Evolutionary conservation across 768 basidiomycete genomes (phyloP).

Genomic region (Dioszegia hungarica): DNA sequence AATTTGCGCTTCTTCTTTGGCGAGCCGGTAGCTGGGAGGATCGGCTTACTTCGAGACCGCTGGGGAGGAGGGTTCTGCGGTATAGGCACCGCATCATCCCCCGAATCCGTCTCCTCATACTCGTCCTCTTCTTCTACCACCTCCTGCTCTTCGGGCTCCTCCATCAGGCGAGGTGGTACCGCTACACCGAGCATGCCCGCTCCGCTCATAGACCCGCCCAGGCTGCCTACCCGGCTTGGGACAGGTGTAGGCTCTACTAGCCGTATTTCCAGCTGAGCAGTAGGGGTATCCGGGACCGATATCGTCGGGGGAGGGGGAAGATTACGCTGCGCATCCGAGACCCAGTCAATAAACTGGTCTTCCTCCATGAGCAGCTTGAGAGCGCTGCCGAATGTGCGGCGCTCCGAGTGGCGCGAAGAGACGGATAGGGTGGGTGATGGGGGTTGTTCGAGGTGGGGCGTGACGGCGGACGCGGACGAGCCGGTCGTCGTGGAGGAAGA

Average conservation of each 20-base stretch:
- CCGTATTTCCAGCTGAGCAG: conserved; percentile 37
- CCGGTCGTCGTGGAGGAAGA: conserved; percentile 16
- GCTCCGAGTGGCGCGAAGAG: conserved; percentile 11
- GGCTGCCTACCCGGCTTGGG: conserved; percentile 42
- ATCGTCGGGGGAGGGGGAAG: conserved; percentile 18
- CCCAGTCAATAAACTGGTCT: conserved; percentile 43
- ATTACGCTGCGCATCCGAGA: conserved; percentile 33
- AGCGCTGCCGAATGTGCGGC: conserved; percentile 30
- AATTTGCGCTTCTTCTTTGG: conserved; percentile 41
- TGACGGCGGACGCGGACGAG: conserved; percentile 19
- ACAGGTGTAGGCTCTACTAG: conserved; percentile 48
- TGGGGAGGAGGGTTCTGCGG: neutral
- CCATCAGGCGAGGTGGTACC: conserved; percentile 15
- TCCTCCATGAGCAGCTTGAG: conserved; percentile 36
- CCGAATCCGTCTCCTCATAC: conserved; percentile 2
- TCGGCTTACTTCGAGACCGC: neutral
- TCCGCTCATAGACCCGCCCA: conserved; percentile 36
- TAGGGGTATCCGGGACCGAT: conserved; percentile 38
- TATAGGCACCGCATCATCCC: neutral
- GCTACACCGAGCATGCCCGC: conserved; percentile 15
- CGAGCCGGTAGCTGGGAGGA: conserved; percentile 1
- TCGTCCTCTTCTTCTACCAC: conserved; percentile 9
- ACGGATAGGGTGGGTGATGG: conserved; percentile 6
- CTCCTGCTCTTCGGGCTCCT: conserved; percentile 29
- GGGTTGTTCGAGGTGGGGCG: conserved; percentile 14